Evolutionary conservation across 2,329 filamentous ascomycete species (phyloP), one percentile per base, ranked within the genome.

Genomic region (Ophiostoma sp.): DNA sequence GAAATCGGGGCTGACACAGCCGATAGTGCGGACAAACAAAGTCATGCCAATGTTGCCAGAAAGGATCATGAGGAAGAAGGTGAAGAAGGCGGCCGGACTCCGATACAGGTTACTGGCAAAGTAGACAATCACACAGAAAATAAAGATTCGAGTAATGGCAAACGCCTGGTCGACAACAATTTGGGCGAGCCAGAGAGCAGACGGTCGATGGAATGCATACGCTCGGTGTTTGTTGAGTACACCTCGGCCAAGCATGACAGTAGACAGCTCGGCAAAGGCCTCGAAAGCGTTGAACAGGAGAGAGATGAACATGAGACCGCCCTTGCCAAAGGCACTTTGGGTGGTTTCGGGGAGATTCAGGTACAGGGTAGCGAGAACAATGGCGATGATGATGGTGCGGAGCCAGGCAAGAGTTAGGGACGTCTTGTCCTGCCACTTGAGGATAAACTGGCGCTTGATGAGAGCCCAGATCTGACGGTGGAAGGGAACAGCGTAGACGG

Each of bases 201-300:
- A 93, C 0, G 93, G 93, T 44, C 91, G 85, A 77, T 95, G 90
- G 76, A 96, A 94, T 0, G 92, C 90, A 75, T 92, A 96, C 0
- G 90, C 89, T 71, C 90, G 88, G 57, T 96, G 93, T 77, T 95
- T 96, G 77, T 93, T 92, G 72, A 96, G 85, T 52, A 96, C 90
- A 0, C 89, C 84, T 10, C 93, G 85, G 90, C 72, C 73, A 4
- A 72, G 36, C 90, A 95, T 94, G 1, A 90, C 90, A 13, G 85
- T 84, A 0, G 85, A 90, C 0, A 96, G 80, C 78, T 96, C 92
- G 0, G 89, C 87, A 76, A 95, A 94, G 33, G 92, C 91, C 76
- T 93, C 89, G 79, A 96, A 94, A n/a, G 90, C 90, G 77, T 94
- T 94, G 84, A 94, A 94, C 4, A 96, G 80, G 1, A 96, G 85